These are phyloP conservation scores for Cicer chorassanicum DNA, from an alignment of 306 rosid species.

Conservation along the genomic window DNA sequence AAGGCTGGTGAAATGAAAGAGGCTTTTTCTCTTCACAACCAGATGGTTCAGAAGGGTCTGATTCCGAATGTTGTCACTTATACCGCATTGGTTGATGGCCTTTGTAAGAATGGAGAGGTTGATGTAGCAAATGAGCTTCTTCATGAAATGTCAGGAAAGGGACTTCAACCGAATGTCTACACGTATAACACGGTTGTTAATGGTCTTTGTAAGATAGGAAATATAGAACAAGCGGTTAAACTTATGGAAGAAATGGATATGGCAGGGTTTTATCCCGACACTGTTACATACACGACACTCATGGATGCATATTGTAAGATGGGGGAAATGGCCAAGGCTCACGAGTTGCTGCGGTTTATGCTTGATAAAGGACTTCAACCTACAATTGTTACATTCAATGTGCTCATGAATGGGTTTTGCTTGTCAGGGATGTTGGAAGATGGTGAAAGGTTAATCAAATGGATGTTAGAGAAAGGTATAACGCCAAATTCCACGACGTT, in stretches of 20 bases:
- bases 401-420: constrained; percentile 91
- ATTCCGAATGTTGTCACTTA: constrained; percentile 79
- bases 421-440: constrained; percentile 82
- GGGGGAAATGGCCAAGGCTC: constrained; percentile 78
- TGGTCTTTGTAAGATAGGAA: constrained; percentile 87
- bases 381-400: constrained; percentile 87
- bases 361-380: constrained; percentile 74
- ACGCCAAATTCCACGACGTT: constrained; percentile 76
- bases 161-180: constrained; percentile 79
- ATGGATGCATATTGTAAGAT: constrained; percentile 84
- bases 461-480: constrained; percentile 84
- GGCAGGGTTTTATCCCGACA: constrained; percentile 74
- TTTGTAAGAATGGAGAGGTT: constrained; percentile 79
- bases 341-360: constrained; percentile 68
- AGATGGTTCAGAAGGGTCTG: constrained; percentile 71
- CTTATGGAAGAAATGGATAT: constrained; percentile 79
- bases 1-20: constrained; percentile 72
- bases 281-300: constrained; percentile 82
- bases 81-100: constrained; percentile 84
- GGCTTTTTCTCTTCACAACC: constrained; percentile 84
- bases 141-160: constrained; percentile 74
- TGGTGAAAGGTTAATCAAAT: constrained; percentile 71
- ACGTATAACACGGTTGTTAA: constrained; percentile 75
- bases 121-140: constrained; percentile 85
- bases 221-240: constrained; percentile 65